These are phyloP conservation scores for Triglochin maritima DNA, from an alignment of 106 monocot genomes.

Conservation along the genomic window DNA sequence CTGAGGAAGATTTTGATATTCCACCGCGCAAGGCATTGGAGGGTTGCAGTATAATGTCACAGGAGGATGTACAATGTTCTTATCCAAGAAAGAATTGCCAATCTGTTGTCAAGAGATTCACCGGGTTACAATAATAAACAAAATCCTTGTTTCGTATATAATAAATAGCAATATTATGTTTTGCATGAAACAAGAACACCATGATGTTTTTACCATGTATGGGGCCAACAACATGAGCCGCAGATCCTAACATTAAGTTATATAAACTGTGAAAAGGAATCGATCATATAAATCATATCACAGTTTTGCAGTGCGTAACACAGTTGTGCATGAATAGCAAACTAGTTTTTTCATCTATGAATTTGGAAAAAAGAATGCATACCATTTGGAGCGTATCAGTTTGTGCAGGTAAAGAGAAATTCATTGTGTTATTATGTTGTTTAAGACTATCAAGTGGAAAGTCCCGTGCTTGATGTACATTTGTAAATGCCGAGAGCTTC, in stretches of 20 bases:
- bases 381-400: constrained; percentile 26
- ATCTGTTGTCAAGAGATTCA: not conserved
- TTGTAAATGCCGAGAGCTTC: constrained; percentile 57
- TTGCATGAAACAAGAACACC: not conserved
- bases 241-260: too few relatives aligned
- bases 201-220: too few relatives aligned
- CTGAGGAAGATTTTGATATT: constrained; percentile 6
- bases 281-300: too few relatives aligned
- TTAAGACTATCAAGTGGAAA: not conserved
- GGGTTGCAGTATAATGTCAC: not conserved
- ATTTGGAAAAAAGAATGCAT: not conserved
- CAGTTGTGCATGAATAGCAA: too few relatives aligned
- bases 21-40: not conserved
- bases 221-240: too few relatives aligned
- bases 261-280: too few relatives aligned
- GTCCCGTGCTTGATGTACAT: constrained; percentile 34
- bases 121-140: not conserved
- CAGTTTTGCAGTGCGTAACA: too few relatives aligned
- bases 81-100: constrained; percentile 11
- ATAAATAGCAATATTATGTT: not conserved
- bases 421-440: constrained; percentile 5
- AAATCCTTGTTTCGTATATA: not conserved
- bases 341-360: too few relatives aligned
- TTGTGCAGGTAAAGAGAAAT: not conserved
- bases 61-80: not conserved